A percentile compares a stretch with the other conserved stretches of the same genome.
Conservation (phyloP, 257 asterid genomes). For the Primulina huaijiensis region DNA sequence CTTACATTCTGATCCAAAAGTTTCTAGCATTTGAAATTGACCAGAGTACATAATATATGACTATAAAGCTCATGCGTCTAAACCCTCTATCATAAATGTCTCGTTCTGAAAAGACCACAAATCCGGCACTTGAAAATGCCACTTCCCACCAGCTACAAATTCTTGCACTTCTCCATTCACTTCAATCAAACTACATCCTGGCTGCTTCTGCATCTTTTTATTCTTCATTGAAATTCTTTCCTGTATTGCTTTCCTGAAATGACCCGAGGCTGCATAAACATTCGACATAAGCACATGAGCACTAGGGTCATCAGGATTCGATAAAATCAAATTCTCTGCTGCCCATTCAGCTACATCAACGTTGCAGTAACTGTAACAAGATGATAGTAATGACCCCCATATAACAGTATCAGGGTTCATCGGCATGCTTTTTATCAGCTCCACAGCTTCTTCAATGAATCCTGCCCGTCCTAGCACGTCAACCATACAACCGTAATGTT, state of each 20-base stretch:
- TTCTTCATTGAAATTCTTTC: conserved; percentile 54
- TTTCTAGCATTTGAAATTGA: background rate
- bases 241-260: conserved; percentile 42
- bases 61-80: background rate
- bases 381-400: conserved; percentile 63
- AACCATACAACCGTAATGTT: conserved; percentile 68
- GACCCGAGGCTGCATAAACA: conserved; percentile 52
- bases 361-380: conserved; percentile 38
- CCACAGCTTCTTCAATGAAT: conserved; percentile 53
- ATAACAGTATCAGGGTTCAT: conserved; percentile 49
- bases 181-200: conserved; percentile 65
- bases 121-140: conserved; percentile 28
- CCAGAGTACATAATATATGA: background rate
- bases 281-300: conserved; percentile 60
- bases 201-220: conserved; percentile 43
- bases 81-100: background rate
- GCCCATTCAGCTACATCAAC: conserved; percentile 54
- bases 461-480: conserved; percentile 76
- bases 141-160: conserved; percentile 48
- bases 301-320: conserved; percentile 49
- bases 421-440: conserved; percentile 49
- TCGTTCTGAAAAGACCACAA: conserved; percentile 21
- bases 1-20: background rate
- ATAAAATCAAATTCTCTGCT: conserved; percentile 35
- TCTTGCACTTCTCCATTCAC: conserved; percentile 72